phyloP scores from a whole-genome alignment of 2,329 filamentous ascomycete species.

The Phialocephala subalpina region DNA sequence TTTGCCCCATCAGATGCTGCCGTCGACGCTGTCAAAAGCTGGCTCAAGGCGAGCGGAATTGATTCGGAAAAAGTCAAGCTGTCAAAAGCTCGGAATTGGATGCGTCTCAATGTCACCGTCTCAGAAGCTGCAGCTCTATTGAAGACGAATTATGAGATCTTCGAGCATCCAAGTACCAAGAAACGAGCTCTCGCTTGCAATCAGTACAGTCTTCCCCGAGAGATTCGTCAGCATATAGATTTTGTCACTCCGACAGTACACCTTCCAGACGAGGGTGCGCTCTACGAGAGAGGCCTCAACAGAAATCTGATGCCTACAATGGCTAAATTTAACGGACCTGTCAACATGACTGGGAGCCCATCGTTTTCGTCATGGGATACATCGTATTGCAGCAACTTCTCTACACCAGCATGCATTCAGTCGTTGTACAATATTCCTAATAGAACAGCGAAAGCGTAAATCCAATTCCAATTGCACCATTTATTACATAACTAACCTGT shows the following conservation, averaged over 20 bases:
- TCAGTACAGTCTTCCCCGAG: slow-evolving; percentile 32
- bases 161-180: slow-evolving; percentile 55
- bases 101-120: slow-evolving; percentile 41
- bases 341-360: slow-evolving; percentile 5
- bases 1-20: slow-evolving; percentile 52
- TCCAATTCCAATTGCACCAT: background rate
- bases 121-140: slow-evolving; percentile 57
- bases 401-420: slow-evolving; percentile 13
- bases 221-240: slow-evolving; percentile 32
- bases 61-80: slow-evolving; percentile 53
- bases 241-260: slow-evolving; percentile 39
- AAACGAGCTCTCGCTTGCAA: slow-evolving; percentile 47
- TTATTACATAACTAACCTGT: background rate
- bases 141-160: slow-evolving; percentile 52
- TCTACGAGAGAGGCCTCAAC: slow-evolving; percentile 17
- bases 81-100: slow-evolving; percentile 43
- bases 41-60: slow-evolving; percentile 62
- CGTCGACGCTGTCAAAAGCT: slow-evolving; percentile 56
- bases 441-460: slow-evolving; percentile 7
- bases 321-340: background rate
- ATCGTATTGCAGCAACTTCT: slow-evolving; percentile 10
- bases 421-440: slow-evolving; percentile 23
- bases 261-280: slow-evolving; percentile 16
- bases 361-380: slow-evolving; percentile 16
- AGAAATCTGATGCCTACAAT: slow-evolving; percentile 9